A percentile compares a stretch with the other conserved stretches of the same genome.
Conservation (phyloP, 2,329 filamentous ascomycete genomes). For the Aureobasidium sp. region DNA sequence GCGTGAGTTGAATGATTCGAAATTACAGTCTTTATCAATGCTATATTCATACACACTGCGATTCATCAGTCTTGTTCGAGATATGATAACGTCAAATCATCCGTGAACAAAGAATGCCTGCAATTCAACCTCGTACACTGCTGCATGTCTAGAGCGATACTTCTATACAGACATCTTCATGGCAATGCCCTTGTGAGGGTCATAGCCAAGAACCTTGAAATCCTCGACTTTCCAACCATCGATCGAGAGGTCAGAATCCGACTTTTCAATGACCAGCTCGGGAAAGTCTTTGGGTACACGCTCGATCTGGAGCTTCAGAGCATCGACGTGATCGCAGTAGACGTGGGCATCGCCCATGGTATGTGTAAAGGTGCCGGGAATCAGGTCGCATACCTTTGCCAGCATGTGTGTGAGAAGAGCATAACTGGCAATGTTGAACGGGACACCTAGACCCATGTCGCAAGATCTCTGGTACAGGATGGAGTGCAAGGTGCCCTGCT, state of each 20-base stretch:
- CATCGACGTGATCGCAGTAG: conserved; percentile 86
- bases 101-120: neutral
- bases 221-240: conserved; percentile 88
- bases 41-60: no score
- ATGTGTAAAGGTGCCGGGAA: conserved; percentile 81
- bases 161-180: conserved; percentile 97
- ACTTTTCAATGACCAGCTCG: conserved; percentile 58
- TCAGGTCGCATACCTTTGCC: conserved; percentile 73
- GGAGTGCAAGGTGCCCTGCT: conserved; percentile 68
- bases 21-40: no score
- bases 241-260: conserved; percentile 60
- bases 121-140: neutral
- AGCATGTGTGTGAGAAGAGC: conserved; percentile 92
- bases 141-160: neutral
- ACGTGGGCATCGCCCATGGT: conserved; percentile 98
- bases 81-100: neutral
- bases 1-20: no score
- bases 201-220: conserved; percentile 78
- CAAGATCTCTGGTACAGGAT: conserved; percentile 89
- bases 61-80: neutral
- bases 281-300: conserved; percentile 78
- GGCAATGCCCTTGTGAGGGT: conserved; percentile 80
- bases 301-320: conserved; percentile 68
- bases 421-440: conserved; percentile 96
- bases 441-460: conserved; percentile 94